Conservation (phyloP, 2,329 filamentous ascomycete species). For the Sarocladium brachiariae region DNA sequence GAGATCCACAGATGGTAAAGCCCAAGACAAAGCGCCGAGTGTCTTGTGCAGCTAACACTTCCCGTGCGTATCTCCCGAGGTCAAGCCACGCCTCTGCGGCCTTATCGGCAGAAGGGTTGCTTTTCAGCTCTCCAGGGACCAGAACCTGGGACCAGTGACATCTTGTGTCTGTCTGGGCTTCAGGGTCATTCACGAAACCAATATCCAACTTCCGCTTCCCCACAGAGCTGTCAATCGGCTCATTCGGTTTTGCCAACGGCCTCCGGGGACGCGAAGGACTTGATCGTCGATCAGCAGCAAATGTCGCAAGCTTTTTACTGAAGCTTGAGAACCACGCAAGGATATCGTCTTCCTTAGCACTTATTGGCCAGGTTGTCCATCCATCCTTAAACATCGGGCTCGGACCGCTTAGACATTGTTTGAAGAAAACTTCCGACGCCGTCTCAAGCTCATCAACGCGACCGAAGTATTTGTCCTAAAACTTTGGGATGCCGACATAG, state of each 20-base stretch:
- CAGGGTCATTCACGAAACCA: conserved; percentile 24
- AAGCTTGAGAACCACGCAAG: conserved; percentile 27
- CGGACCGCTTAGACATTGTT: conserved; percentile 23
- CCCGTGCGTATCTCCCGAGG: conserved; percentile 34
- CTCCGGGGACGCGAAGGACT: conserved; percentile 17
- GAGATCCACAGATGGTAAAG: conserved; percentile 39
- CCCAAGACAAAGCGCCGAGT: conserved; percentile 37
- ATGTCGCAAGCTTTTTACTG: conserved; percentile 20
- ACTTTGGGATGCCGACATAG: conserved; percentile 26
- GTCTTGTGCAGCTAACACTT: conserved; percentile 36
- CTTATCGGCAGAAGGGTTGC: conserved; percentile 33
- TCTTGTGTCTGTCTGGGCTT: conserved; percentile 19
- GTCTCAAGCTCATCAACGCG: conserved; percentile 22
- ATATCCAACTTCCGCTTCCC: conserved; percentile 21
- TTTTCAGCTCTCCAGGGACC: conserved; percentile 39
- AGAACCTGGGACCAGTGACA: conserved; percentile 36
- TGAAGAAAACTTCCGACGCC: conserved; percentile 28
- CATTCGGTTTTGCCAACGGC: conserved; percentile 21
- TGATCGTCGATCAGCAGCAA: conserved; percentile 18
- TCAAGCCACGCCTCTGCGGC: conserved; percentile 30
- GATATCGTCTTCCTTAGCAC: conserved; percentile 28
- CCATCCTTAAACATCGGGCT: conserved; percentile 24
- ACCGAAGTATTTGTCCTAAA: conserved; percentile 27
- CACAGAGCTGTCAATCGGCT: conserved; percentile 18
- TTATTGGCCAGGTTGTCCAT: conserved; percentile 27